Percentiles rank a stretch among this genome's conserved stretches.
Conservation (phyloP, 1,139 yeast species). For the Sugiyamaella pinicola region DNA sequence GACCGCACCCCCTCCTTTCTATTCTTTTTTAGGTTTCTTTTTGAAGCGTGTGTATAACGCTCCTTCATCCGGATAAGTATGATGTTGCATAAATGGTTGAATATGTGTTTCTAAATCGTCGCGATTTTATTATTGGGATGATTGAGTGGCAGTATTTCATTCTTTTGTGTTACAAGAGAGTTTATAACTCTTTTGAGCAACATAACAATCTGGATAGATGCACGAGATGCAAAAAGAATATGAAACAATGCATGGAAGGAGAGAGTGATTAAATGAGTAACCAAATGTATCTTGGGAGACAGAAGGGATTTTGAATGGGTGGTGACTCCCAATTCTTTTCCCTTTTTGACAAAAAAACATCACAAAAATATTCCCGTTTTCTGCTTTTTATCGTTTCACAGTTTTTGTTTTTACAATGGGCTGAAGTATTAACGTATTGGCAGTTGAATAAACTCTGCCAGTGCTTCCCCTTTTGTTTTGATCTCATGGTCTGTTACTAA, state of each 20-base stretch:
- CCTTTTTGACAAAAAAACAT: slow-evolving; percentile 2
- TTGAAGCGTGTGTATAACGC: background rate
- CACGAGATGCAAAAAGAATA: slow-evolving; percentile 1
- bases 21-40: background rate
- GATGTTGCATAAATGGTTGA: slow-evolving; percentile 4
- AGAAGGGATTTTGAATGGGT: background rate
- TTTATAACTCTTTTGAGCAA: background rate
- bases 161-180: background rate
- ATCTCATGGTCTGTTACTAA: slow-evolving; percentile 25
- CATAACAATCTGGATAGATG: slow-evolving; percentile 4
- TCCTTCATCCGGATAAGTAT: slow-evolving; percentile 3
- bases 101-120: background rate
- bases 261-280: slow-evolving; percentile 11
- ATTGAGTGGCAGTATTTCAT: background rate
- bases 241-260: slow-evolving; percentile 4
- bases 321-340: background rate
- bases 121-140: background rate
- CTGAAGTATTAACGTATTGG: slow-evolving; percentile 3
- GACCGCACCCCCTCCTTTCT: slow-evolving; percentile 10
- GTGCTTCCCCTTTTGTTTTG: background rate
- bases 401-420: slow-evolving; percentile 12
- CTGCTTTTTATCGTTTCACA: slow-evolving; percentile 21
- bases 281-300: slow-evolving; percentile 15
- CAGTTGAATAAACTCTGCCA: background rate
- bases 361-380: slow-evolving; percentile 13